Base-by-base conservation (phyloP, 2,329 filamentous ascomycete genomes). In the Hirsutella thompsonii region DNA sequence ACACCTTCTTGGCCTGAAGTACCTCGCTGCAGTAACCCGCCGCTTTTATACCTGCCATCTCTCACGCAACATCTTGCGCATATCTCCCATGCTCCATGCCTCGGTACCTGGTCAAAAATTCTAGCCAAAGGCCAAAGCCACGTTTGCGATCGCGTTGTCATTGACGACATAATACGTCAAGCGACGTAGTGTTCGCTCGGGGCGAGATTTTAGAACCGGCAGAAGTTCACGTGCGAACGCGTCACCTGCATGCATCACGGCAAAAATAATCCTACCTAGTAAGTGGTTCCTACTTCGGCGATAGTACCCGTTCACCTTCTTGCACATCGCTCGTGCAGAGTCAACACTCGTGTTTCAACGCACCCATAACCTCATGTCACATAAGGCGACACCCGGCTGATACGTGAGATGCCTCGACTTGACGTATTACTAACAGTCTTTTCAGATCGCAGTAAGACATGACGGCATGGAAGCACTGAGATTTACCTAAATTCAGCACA, bases 401-500 rank as follows among this genome's bases (percentile, higher is more conserved):
- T n/a, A n/a, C n/a, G n/a, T n/a, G n/a, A n/a, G n/a, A n/a, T n/a
- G n/a, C n/a, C n/a, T n/a, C n/a, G n/a, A n/a, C n/a, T n/a, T n/a
- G n/a, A n/a, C n/a, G n/a, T n/a, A n/a, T n/a, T n/a, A n/a, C n/a
- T n/a, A 20, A 21, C 35, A 11, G 14, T 21, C 18, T 13, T n/a
- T 28, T 14, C 30, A 36, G 16, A 26, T 28, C 35, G n/a, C n/a
- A 20, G 20, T 47, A 56, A 57, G 54, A 47, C 47, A 55, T 56
- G 52, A 55, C 46, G 40, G 42, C 47, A 32, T 36, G 44, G 42
- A 44, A 46, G 21, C 40, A 38, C 37, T 44, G 38, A 41, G 30
- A 49, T 33, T 43, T n/a, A n/a, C 44, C 52, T 42, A 35, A 42
- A 42, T 47, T 49, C 49, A 63, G 61, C 53, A 55, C 58, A 70